Percentiles rank a stretch among this genome's conserved stretches.
These are phyloP conservation scores for Penicillium coprophilum DNA, from an alignment of 495 filamentous ascomycete genomes.

Conservation along the genomic window DNA sequence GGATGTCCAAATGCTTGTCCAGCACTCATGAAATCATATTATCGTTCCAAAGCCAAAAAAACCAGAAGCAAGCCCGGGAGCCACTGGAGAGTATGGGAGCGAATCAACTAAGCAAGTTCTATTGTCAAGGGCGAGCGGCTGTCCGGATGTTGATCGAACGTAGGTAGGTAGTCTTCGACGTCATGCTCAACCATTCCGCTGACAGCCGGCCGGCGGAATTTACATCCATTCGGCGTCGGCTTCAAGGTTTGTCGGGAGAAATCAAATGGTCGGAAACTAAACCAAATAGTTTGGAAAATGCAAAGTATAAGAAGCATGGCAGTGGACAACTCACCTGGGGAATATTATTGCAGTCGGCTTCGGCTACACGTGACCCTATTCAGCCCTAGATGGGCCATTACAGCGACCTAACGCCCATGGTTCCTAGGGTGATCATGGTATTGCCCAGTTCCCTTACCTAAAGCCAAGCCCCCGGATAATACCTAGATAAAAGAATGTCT, in stretches of 20 bases:
- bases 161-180: conserved; percentile 5
- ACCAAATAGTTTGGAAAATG: no score
- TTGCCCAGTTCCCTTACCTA: background rate
- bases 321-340: background rate
- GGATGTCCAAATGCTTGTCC: no score
- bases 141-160: conserved; percentile 1
- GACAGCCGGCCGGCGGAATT: conserved; percentile 4
- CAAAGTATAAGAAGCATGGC: conserved; percentile 1
- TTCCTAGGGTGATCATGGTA: background rate
- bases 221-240: background rate
- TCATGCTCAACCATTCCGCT: conserved; percentile 11
- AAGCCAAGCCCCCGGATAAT: background rate
- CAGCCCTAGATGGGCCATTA: background rate
- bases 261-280: background rate
- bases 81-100: background rate
- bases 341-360: background rate
- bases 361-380: background rate
- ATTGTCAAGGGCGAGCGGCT: background rate
- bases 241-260: background rate
- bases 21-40: background rate
- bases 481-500: background rate
- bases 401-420: no score
- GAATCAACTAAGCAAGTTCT: background rate
- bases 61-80: background rate
- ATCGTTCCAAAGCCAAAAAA: background rate